Evolutionary conservation across 352 stramenopile species (phyloP).

Genomic region (Pythium dissimile): DNA sequence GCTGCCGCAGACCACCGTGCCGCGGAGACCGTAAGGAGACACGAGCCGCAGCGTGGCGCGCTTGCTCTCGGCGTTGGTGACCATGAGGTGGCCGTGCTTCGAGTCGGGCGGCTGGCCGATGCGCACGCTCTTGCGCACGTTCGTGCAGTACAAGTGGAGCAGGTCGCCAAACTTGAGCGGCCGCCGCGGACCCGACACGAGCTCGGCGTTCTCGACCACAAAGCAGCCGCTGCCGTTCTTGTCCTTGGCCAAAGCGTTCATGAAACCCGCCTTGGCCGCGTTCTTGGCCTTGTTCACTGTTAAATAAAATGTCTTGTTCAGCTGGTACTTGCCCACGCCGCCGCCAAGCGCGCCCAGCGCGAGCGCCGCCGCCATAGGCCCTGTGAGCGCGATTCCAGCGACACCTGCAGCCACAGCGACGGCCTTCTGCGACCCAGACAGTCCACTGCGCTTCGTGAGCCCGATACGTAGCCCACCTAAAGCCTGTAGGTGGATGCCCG

Average conservation of each 20-base stretch:
- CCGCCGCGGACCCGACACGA: slow-evolving; percentile 42
- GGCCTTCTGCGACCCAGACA: slow-evolving; percentile 52
- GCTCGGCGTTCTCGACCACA: slow-evolving; percentile 52
- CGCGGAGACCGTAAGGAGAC: slow-evolving; percentile 45
- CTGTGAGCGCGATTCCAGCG: slow-evolving; percentile 48
- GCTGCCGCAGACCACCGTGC: slow-evolving; percentile 39
- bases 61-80: slow-evolving; percentile 26
- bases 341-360: slow-evolving; percentile 48
- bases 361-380: slow-evolving; percentile 48
- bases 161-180: slow-evolving; percentile 48
- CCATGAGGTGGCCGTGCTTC: slow-evolving; percentile 56
- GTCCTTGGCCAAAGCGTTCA: background rate
- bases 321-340: slow-evolving; percentile 59
- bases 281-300: slow-evolving; percentile 36
- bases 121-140: slow-evolving; percentile 40
- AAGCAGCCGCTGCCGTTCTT: slow-evolving; percentile 33
- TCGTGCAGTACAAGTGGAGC: slow-evolving; percentile 48
- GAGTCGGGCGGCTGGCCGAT: slow-evolving; percentile 41
- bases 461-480: slow-evolving; percentile 48
- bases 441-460: slow-evolving; percentile 47
- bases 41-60: slow-evolving; percentile 44
- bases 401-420: slow-evolving; percentile 48
- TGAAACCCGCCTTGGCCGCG: slow-evolving; percentile 8
- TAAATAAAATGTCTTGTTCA: slow-evolving; percentile 60
- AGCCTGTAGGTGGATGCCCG: slow-evolving; percentile 36